phyloP scores from a whole-genome alignment of 768 basidiomycete species.

The Leccinum subgranulosum region DNA sequence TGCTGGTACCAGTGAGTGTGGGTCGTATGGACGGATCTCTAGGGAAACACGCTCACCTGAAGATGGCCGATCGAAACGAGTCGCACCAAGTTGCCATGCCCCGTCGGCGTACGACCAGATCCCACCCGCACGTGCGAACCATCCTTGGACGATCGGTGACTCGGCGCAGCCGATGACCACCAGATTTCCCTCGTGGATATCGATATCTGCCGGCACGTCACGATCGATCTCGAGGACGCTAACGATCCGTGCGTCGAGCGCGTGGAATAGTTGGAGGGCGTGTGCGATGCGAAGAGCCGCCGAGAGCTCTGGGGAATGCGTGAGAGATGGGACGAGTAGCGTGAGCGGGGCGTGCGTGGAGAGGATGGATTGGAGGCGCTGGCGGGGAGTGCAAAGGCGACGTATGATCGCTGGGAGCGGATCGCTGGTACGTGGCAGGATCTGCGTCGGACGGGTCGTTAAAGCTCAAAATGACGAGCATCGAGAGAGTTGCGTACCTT shows the following conservation, averaged over 20 bases:
- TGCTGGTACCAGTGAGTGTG: constrained; percentile 17
- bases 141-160: constrained; percentile 29
- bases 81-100: constrained; percentile 11
- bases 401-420: background rate
- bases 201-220: background rate
- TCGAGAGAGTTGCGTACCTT: constrained; percentile 15
- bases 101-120: constrained; percentile 21
- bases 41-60: constrained; percentile 12
- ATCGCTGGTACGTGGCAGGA: background rate
- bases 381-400: constrained; percentile 11
- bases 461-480: background rate
- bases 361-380: constrained; percentile 64
- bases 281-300: constrained; percentile 67
- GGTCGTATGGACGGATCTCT: too few relatives aligned
- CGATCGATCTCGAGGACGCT: constrained; percentile 28
- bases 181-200: constrained; percentile 43
- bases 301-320: constrained; percentile 38
- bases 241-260: constrained; percentile 64
- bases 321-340: constrained; percentile 49
- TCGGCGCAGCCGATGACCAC: constrained; percentile 52
- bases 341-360: constrained; percentile 49
- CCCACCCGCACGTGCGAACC: constrained; percentile 28
- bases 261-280: constrained; percentile 63
- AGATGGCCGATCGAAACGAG: constrained; percentile 19
- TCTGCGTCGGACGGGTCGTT: background rate